Evolutionary conservation across 371 early-diverging fungal species (phyloP), one percentile per base, ranked within the genome.

Genomic region (Haplosporangium sp.): DNA sequence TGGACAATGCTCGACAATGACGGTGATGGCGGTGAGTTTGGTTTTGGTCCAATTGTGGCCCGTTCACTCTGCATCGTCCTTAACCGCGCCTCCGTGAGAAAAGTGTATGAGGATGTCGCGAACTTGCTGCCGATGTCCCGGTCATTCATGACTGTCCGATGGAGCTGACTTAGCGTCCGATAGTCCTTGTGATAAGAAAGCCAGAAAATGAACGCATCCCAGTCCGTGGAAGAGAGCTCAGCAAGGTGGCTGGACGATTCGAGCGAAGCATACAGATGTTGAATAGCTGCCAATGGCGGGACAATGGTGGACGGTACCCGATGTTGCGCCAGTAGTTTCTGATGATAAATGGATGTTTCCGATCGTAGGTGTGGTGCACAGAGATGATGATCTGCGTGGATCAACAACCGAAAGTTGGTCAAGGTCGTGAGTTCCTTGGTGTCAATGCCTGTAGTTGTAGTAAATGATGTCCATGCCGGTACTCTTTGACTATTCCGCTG

Each of bases 131-230:
- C 55, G 11, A 62, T 18, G 5, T 40, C 37, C 37, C 6, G 41
- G 8, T 62, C 12, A 20, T 29, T 21, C 10, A 70, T 14, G 9
- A 67, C 13, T 8, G 43, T 50, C 10, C 18, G 51, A 16, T 71
- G 76, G 16, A 76, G 20, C 0, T 41, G 55, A 16, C 48, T 62
- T 40, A 70, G 20, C 14, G 54, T 57, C 9, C 29, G 41, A 12
- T 63, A 51, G n/a, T 76, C 71, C 11, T 60, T 55, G 36, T 70
- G 55, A 29, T 67, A 48, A 20, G 51, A 48, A 21, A 76, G 63
- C 76, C 76, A 76, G 16, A 55, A 66, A n/a, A 67, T 51, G 20
- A 59, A 59, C 12, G 62, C 45, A 37, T 71, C 50, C 76, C 76
- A 76, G 36, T 76, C 76, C 0, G 47, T 37, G 20, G 57, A 40